Base-by-base conservation (phyloP, 2,329 filamentous ascomycete genomes). In the Apiospora phragmitis region DNA sequence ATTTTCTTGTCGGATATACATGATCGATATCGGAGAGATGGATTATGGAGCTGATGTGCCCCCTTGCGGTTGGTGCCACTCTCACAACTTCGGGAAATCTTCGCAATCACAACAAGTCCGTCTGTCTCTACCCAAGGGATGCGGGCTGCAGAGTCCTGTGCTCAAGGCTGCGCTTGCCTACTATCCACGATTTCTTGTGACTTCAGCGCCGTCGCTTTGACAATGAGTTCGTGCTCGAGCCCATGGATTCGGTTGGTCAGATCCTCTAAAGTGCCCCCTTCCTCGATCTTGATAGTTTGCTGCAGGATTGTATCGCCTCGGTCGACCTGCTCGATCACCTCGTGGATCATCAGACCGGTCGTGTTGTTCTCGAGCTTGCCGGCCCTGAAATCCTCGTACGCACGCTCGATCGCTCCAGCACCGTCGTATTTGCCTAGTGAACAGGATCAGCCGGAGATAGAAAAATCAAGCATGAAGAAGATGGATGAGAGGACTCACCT, bases 301-400 rank as follows among this genome's bases (percentile, higher is more conserved):
- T 91, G 87, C 72, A 95, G 77, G 75, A 97, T 92, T 12, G 93
- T 91, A 73, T 88, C 85, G 2, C 94, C 94, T 77, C 92, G 88
- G 83, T 97, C 94, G 69, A 97, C 94, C 79, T 95, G 90, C 11
- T 83, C 85, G 72, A 93, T 91, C 65, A 97, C 94, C 81, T 95
- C 92, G 82, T 97, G 94, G 26, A 69, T 89, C 92, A 94, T 94
- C 24, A 93, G 89, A 0, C 92, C 93, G 65, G 89, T 94, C 74
- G 87, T 87, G 71, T 86, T 86, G 73, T 92, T 85, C 76, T 89
- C 86, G 3, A 91, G 88, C 72, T 86, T 86, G 38, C 81, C 81
- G 6, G 76, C 77, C 76, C 87, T 78, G 78, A 89, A 93, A 70
- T 90, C 91, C 69, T 87, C 84, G 81, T 89, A 91, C 32, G 92